Evolutionary conservation across 2,329 filamentous ascomycete genomes (phyloP).

Genomic region (Graphium sp.): DNA sequence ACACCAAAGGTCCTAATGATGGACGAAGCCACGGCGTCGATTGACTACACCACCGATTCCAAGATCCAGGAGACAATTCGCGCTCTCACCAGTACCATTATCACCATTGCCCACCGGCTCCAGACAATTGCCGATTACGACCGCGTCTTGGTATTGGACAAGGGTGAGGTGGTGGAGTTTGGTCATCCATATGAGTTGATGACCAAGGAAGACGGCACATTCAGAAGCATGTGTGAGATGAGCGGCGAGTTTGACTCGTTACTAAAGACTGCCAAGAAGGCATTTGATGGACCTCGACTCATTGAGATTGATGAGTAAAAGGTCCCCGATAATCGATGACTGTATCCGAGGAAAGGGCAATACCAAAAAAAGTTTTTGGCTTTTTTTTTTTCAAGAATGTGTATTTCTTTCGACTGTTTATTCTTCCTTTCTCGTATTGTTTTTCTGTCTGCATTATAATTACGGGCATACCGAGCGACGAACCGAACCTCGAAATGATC

Average conservation of each 20-base stretch:
- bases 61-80: constrained; percentile 96
- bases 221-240: constrained; percentile 48
- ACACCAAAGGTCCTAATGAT: constrained; percentile 88
- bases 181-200: constrained; percentile 79
- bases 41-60: constrained; percentile 87
- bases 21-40: constrained; percentile 96
- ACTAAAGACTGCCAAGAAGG: constrained; percentile 36
- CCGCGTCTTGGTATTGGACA: constrained; percentile 87
- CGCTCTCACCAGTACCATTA: constrained; percentile 83
- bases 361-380: background rate
- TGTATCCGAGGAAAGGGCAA: constrained; percentile 1
- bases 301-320: constrained; percentile 12
- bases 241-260: constrained; percentile 39
- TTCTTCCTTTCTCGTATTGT: too few species aligned
- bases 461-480: too few species aligned
- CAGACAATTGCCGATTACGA: constrained; percentile 98
- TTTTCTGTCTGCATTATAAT: too few species aligned
- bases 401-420: too few species aligned
- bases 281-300: constrained; percentile 22
- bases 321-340: background rate
- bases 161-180: constrained; percentile 74
- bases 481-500: too few species aligned
- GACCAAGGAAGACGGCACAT: constrained; percentile 47
- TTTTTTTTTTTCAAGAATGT: background rate
- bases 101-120: constrained; percentile 89